phyloP scores from a whole-genome alignment of 768 basidiomycete genomes.

The Goffeauzyma gilvescens region DNA sequence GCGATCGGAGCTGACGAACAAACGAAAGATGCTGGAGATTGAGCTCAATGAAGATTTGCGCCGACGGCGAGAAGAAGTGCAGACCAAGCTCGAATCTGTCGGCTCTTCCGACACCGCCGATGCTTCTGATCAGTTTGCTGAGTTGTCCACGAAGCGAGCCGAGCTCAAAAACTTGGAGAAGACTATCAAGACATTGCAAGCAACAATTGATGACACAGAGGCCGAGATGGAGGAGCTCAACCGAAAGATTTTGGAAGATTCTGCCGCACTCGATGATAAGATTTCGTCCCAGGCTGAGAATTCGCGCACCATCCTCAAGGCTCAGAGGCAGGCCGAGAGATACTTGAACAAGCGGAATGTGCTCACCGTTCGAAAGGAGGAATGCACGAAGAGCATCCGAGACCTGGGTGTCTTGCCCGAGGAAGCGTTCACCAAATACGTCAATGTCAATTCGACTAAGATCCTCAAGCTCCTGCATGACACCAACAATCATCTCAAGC shows the following conservation, averaged over 20 bases:
- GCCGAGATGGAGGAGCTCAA: slow-evolving; percentile 46
- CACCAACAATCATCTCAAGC: slow-evolving; percentile 81
- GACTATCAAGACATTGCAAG: slow-evolving; percentile 47
- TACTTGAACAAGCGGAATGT: slow-evolving; percentile 84
- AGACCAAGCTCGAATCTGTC: slow-evolving; percentile 53
- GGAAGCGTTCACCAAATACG: slow-evolving; percentile 92
- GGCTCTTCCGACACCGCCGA: slow-evolving; percentile 35
- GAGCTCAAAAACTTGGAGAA: slow-evolving; percentile 51
- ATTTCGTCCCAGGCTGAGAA: slow-evolving; percentile 75
- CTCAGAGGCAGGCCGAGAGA: slow-evolving; percentile 88
- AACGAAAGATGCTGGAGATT: slow-evolving; percentile 68
- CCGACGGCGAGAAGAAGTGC: slow-evolving; percentile 59
- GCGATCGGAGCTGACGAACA: slow-evolving; percentile 55
- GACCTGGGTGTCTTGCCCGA: slow-evolving; percentile 92
- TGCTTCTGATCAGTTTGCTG: slow-evolving; percentile 25
- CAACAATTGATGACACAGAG: slow-evolving; percentile 42
- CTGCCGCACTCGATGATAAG: slow-evolving; percentile 45
- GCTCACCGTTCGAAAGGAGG: slow-evolving; percentile 64
- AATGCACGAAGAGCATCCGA: slow-evolving; percentile 84
- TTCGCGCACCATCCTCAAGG: slow-evolving; percentile 61
- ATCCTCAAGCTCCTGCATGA: slow-evolving; percentile 79
- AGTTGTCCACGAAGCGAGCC: slow-evolving; percentile 48
- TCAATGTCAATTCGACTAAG: slow-evolving; percentile 41
- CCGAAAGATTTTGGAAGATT: slow-evolving; percentile 25
- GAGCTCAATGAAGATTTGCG: slow-evolving; percentile 78